Conservation (phyloP, 2,329 filamentous ascomycete genomes). For the Harringtonia aguacate region DNA sequence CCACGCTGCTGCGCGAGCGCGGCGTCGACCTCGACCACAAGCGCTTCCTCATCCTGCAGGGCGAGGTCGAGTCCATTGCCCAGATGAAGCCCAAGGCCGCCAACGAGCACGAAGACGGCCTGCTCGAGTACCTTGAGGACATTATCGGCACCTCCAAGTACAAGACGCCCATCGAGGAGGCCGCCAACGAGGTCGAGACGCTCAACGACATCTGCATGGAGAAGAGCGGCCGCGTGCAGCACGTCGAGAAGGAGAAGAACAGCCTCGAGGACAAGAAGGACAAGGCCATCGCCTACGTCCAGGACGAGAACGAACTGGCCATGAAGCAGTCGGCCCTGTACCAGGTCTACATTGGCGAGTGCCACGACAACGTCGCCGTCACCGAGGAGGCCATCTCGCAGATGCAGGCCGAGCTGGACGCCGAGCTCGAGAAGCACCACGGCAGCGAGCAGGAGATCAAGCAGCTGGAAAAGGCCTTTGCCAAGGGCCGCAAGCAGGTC, state of each 20-base stretch:
- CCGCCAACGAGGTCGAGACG: constrained; percentile 77
- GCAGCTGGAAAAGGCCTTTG: constrained; percentile 74
- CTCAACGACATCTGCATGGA: constrained; percentile 92
- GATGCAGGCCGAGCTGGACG: constrained; percentile 76
- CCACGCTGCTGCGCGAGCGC: constrained; percentile 71
- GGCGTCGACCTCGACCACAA: constrained; percentile 97
- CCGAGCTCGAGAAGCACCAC: constrained; percentile 83
- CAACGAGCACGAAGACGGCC: constrained; percentile 90
- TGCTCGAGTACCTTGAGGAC: constrained; percentile 94
- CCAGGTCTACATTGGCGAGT: constrained; percentile 82
- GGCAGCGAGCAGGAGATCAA: constrained; percentile 88
- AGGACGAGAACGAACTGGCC: constrained; percentile 85
- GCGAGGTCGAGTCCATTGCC: constrained; percentile 95
- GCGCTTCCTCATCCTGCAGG: constrained; percentile 92
- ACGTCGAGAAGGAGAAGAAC: constrained; percentile 95
- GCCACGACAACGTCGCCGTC: constrained; percentile 77
- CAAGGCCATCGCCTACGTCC: constrained; percentile 78
- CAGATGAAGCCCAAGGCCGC: constrained; percentile 98
- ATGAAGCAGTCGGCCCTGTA: constrained; percentile 87
- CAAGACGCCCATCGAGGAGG: constrained; percentile 92
- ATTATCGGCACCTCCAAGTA: constrained; percentile 99
- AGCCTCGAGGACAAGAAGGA: constrained; percentile 93
- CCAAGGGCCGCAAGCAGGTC: constrained; percentile 71
- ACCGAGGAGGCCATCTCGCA: constrained; percentile 85
- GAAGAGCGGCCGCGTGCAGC: constrained; percentile 90